Conservation (phyloP, 345 rosid species). For the Ceriops tagal region DNA sequence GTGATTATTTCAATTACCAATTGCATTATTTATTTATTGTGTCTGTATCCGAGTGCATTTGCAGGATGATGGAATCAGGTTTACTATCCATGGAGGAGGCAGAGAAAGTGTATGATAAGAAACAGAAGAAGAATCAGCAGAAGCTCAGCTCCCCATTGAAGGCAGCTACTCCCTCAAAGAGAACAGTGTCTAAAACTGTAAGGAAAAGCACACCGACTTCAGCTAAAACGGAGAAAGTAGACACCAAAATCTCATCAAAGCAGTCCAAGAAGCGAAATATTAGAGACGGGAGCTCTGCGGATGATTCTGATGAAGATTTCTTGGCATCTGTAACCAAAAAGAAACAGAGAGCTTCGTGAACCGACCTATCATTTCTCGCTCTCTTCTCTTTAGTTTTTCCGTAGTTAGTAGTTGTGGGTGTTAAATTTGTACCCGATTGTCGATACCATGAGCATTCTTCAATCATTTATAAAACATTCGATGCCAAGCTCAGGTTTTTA, state of each 20-base stretch:
- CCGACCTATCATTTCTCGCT: background rate
- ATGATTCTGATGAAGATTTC: slow-evolving; percentile 59
- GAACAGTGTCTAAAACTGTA: slow-evolving; percentile 32
- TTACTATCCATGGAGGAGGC: slow-evolving; percentile 71
- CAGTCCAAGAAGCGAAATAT: slow-evolving; percentile 54
- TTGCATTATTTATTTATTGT: too few relatives aligned
- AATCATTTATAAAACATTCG: too few relatives aligned
- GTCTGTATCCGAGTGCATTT: slow-evolving; percentile 2
- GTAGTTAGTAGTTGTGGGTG: background rate
- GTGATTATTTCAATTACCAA: too few relatives aligned
- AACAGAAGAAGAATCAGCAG: slow-evolving; percentile 45
- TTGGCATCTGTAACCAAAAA: slow-evolving; percentile 29
- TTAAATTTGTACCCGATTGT: too few relatives aligned
- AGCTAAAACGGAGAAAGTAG: slow-evolving; percentile 41
- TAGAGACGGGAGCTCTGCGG: slow-evolving; percentile 40
- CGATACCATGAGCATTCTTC: too few relatives aligned
- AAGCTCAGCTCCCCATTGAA: slow-evolving; percentile 57
- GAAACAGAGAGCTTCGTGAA: slow-evolving; percentile 47
- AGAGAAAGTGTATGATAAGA: slow-evolving; percentile 60
- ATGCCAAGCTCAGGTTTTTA: too few relatives aligned
- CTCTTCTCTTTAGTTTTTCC: background rate
- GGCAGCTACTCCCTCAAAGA: slow-evolving; percentile 38
- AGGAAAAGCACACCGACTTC: slow-evolving; percentile 25
- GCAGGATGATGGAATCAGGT: slow-evolving; percentile 98
- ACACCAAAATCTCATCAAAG: slow-evolving; percentile 33